Percentiles rank a stretch among this genome's conserved stretches.
phyloP scores from a whole-genome alignment of 2,329 filamentous ascomycete species.

The Colletotrichum kahawae region DNA sequence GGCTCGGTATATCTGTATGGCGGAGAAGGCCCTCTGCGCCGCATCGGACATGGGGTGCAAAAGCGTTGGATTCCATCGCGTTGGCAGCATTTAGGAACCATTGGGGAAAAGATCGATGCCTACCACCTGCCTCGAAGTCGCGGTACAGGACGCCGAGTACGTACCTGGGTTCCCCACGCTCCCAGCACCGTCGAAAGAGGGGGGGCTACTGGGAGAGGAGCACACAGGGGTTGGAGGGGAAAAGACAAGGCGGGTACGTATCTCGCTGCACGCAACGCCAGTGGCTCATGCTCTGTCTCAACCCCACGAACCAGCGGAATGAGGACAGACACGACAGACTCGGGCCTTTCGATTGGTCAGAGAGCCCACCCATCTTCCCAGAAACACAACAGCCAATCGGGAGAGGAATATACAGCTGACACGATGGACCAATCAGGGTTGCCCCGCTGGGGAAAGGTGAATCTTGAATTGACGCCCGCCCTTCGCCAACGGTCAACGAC shows the following conservation, averaged over 20 bases:
- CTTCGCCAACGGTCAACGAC: not conserved
- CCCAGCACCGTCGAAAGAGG: not conserved
- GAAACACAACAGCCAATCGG: slow-evolving; percentile 6
- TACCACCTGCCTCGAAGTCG: not conserved
- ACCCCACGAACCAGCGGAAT: slow-evolving; percentile 9
- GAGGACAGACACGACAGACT: not conserved
- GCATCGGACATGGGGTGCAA: not conserved
- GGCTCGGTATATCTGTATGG: not conserved
- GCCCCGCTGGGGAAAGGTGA: not conserved
- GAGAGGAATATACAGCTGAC: slow-evolving; percentile 7
- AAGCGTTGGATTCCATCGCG: not conserved
- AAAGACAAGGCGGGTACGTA: not conserved
- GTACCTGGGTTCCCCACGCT: slow-evolving; percentile 18
- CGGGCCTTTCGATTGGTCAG: not conserved
- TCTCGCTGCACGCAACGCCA: not conserved
- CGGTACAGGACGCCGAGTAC: not conserved
- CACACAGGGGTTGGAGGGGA: not conserved
- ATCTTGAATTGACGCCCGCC: slow-evolving; percentile 20
- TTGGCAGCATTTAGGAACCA: not conserved
- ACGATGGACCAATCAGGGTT: slow-evolving; percentile 6
- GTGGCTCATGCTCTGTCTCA: not conserved
- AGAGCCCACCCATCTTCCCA: not conserved
- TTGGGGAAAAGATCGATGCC: not conserved
- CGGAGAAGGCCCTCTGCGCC: not conserved
- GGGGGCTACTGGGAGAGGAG: not conserved